Percentiles rank a stretch among this genome's conserved stretches.
These are phyloP conservation scores for Aspergillus novofumigatus DNA, from an alignment of 2,329 filamentous ascomycete genomes.

Conservation along the genomic window DNA sequence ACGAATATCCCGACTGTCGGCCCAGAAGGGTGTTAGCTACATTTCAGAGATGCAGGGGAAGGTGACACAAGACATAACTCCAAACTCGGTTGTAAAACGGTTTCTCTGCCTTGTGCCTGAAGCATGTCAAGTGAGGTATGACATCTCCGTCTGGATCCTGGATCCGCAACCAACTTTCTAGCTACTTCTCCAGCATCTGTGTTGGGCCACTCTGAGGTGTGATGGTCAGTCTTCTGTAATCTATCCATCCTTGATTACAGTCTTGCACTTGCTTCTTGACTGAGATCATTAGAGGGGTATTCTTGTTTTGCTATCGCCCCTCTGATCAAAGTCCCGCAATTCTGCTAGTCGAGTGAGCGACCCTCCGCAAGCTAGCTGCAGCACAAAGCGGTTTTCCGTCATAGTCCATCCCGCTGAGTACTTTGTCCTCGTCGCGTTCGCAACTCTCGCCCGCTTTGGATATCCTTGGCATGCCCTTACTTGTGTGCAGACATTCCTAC, in stretches of 20 bases:
- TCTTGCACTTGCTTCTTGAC: background rate
- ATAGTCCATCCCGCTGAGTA: background rate
- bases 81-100: background rate
- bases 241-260: background rate
- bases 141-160: background rate
- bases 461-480: constrained; percentile 7
- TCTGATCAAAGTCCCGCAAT: background rate
- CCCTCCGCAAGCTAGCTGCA: background rate
- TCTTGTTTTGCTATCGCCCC: background rate
- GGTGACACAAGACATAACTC: background rate
- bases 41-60: background rate
- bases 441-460: background rate
- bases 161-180: background rate
- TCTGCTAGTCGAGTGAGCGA: background rate
- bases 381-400: background rate
- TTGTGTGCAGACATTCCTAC: constrained; percentile 6
- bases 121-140: no score
- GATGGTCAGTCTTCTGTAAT: background rate
- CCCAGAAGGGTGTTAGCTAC: background rate
- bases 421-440: background rate
- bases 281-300: background rate
- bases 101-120: no score
- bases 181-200: background rate
- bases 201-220: background rate
- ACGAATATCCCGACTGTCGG: no score